phyloP scores from a whole-genome alignment of 495 filamentous ascomycete species.

The Penicillium bovifimosum region DNA sequence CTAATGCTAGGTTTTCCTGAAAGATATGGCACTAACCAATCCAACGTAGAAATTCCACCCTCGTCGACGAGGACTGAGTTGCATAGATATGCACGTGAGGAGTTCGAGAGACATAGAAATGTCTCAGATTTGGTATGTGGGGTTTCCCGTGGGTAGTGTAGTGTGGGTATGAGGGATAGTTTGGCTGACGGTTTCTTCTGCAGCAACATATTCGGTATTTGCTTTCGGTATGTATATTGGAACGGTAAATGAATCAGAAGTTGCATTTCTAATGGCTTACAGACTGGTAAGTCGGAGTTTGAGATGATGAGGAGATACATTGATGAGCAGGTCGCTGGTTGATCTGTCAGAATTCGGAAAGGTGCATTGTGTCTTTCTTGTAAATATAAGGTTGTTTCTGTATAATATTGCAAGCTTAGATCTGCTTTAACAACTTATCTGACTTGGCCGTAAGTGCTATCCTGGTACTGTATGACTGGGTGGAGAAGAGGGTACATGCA shows the following conservation, averaged over 20 bases:
- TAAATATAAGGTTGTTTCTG: background rate
- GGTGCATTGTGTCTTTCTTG: background rate
- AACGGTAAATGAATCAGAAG: background rate
- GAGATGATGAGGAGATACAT: conserved; percentile 54
- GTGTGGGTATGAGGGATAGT: background rate
- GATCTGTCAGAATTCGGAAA: background rate
- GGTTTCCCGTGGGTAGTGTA: background rate
- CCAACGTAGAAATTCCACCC: conserved; percentile 32
- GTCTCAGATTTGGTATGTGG: conserved; percentile 64
- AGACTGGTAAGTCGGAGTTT: conserved; percentile 57
- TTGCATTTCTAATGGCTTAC: conserved; percentile 2
- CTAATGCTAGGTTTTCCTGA: background rate
- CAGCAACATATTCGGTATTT: conserved; percentile 55
- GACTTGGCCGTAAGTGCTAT: too few relatives aligned
- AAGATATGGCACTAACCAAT: background rate
- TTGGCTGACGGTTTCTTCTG: conserved; percentile 12
- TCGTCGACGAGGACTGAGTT: conserved; percentile 58
- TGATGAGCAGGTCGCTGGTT: conserved; percentile 39
- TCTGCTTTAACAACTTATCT: too few relatives aligned
- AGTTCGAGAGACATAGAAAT: conserved; percentile 67
- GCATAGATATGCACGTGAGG: conserved; percentile 61
- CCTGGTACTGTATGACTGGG: too few relatives aligned
- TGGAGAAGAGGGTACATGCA: too few relatives aligned
- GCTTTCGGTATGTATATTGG: conserved; percentile 42
- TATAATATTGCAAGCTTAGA: too few relatives aligned